These are phyloP conservation scores for Zygoascus meyerae DNA, from an alignment of 1,139 yeast species.

Conservation along the genomic window DNA sequence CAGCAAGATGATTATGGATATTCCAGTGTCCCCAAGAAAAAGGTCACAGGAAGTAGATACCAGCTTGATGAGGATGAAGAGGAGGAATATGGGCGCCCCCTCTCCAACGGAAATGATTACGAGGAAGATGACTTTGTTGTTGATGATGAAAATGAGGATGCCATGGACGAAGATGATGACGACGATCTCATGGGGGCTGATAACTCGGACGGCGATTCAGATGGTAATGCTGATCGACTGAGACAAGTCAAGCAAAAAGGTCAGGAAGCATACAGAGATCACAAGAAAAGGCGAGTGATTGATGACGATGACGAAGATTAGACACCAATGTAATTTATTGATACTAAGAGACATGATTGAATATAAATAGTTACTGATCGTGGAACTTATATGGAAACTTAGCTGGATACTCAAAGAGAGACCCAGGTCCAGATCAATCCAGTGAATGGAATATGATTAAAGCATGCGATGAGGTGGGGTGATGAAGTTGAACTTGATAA, in stretches of 20 bases:
- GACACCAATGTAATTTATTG: background rate
- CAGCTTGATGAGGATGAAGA: conserved; percentile 31
- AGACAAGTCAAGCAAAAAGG: conserved; percentile 55
- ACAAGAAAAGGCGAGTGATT: conserved; percentile 31
- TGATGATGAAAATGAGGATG: conserved; percentile 44
- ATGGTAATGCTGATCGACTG: conserved; percentile 56
- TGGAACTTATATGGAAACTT: background rate
- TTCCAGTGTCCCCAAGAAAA: conserved; percentile 5
- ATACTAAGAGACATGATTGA: background rate
- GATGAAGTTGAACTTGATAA: too few relatives aligned
- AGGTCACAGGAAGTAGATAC: conserved; percentile 11
- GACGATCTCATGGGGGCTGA: conserved; percentile 35
- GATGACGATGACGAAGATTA: conserved; percentile 58
- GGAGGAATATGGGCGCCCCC: conserved; percentile 31
- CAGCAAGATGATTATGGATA: conserved; percentile 49
- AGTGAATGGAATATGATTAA: too few relatives aligned
- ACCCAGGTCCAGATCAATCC: too few relatives aligned
- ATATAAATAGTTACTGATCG: conserved; percentile 2
- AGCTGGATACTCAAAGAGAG: background rate
- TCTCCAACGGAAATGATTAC: conserved; percentile 42
- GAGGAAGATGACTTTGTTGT: conserved; percentile 50
- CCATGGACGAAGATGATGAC: conserved; percentile 37
- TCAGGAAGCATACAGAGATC: conserved; percentile 41
- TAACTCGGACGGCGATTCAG: conserved; percentile 36
- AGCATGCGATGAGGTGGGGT: too few relatives aligned